Percentiles rank a stretch among this genome's conserved stretches.
These are phyloP conservation scores for Mycena polygramma DNA, from an alignment of 768 basidiomycete species.

Conservation along the genomic window DNA sequence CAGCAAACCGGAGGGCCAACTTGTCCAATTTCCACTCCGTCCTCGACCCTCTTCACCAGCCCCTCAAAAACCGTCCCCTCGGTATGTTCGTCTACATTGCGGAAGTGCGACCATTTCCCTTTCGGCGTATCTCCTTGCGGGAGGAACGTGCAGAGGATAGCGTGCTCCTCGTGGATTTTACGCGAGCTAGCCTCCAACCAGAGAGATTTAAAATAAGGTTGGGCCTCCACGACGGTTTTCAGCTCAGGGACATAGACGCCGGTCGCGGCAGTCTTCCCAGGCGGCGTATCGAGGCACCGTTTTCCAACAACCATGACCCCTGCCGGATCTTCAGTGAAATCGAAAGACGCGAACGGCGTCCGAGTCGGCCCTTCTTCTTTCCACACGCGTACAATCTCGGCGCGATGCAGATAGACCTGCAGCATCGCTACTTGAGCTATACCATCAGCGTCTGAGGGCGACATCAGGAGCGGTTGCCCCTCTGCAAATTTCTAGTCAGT, in stretches of 20 bases:
- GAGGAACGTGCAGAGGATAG: conserved; percentile 1
- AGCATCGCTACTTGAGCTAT: not conserved
- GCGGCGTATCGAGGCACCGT: conserved; percentile 4
- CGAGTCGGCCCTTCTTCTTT: conserved; percentile 8
- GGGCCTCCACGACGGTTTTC: not conserved
- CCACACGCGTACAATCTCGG: conserved; percentile 22
- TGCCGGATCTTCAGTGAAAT: conserved; percentile 3
- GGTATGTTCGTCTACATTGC: not conserved
- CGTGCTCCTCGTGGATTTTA: conserved; percentile 2
- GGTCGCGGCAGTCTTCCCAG: not conserved
- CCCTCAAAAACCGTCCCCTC: not conserved
- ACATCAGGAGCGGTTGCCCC: not conserved
- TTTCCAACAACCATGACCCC: conserved; percentile 15
- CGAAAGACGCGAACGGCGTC: conserved; percentile 12
- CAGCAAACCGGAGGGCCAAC: not conserved
- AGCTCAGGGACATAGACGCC: not conserved
- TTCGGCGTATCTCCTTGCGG: conserved; percentile 5
- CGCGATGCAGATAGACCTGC: conserved; percentile 1
- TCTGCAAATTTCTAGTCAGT: not conserved
- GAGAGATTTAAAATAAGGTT: not conserved
- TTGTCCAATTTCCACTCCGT: not conserved
- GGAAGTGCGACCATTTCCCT: not conserved
- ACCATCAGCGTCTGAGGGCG: not conserved
- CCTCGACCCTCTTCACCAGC: conserved; percentile 8
- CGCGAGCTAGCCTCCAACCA: conserved; percentile 1